Evolutionary conservation across 2,329 filamentous ascomycete species (phyloP).

Genomic region (Penicillium sp.): DNA sequence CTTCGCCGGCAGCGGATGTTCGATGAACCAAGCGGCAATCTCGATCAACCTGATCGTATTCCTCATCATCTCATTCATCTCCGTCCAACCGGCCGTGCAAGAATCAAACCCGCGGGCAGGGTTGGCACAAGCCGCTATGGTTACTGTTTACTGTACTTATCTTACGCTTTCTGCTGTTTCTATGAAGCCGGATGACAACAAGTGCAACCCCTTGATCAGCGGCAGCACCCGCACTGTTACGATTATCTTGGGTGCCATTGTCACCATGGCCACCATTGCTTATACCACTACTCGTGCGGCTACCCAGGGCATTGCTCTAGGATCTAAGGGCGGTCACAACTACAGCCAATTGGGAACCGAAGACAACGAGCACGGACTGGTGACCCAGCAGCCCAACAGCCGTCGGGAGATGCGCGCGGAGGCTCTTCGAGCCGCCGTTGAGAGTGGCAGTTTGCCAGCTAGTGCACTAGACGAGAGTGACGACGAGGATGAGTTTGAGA

Average conservation of each 20-base stretch:
- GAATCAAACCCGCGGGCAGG: conserved; percentile 92
- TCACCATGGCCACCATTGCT: conserved; percentile 94
- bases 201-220: conserved; percentile 87
- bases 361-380: conserved; percentile 78
- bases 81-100: conserved; percentile 87
- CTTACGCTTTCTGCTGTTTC: conserved; percentile 97
- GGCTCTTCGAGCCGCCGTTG: conserved; percentile 86
- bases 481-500: conserved; percentile 66
- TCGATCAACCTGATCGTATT: conserved; percentile 89
- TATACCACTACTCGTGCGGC: conserved; percentile 97
- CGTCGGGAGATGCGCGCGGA: conserved; percentile 92
- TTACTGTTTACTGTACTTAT: conserved; percentile 97
- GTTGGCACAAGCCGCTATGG: conserved; percentile 95
- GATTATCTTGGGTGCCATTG: conserved; percentile 87
- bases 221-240: conserved; percentile 88
- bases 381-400: conserved; percentile 79
- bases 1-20: conserved; percentile 79
- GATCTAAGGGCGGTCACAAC: conserved; percentile 55
- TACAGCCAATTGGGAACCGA: conserved; percentile 69
- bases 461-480: conserved; percentile 79
- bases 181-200: conserved; percentile 94
- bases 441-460: conserved; percentile 88
- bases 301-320: conserved; percentile 73
- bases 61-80: conserved; percentile 78
- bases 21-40: conserved; percentile 96